A percentile compares a stretch with the other conserved stretches of the same genome.
Evolutionary conservation across 1,284 basidiomycete genomes (phyloP).

Genomic region (Meripilus lineatus): DNA sequence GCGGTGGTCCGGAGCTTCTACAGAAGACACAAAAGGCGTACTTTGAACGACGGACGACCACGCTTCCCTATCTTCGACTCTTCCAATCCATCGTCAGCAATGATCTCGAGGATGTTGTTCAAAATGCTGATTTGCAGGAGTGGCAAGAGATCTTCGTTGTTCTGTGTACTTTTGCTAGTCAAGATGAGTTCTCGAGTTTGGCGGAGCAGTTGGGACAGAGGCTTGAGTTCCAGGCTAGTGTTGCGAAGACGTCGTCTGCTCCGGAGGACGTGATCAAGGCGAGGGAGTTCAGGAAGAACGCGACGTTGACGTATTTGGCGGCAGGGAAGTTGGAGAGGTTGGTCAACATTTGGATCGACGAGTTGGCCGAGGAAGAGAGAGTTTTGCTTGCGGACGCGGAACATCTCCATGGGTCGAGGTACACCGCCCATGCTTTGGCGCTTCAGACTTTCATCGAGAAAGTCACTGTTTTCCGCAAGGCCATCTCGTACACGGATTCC

Average conservation of each 20-base stretch:
- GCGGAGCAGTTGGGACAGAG: constrained; percentile 91
- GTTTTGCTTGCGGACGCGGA: constrained; percentile 41
- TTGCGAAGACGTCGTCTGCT: constrained; percentile 48
- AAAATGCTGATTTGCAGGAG: constrained; percentile 91
- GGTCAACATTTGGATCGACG: constrained; percentile 90
- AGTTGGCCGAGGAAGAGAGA: constrained; percentile 85
- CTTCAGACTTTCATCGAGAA: constrained; percentile 97
- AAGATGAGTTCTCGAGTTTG: constrained; percentile 81
- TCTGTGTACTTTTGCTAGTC: constrained; percentile 88
- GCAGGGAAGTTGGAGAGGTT: constrained; percentile 87
- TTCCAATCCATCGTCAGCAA: constrained; percentile 95
- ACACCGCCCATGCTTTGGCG: constrained; percentile 85
- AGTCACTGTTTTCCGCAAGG: constrained; percentile 90
- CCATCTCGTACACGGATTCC: constrained; percentile 82
- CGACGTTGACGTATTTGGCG: constrained; percentile 89
- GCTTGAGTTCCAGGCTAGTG: constrained; percentile 78
- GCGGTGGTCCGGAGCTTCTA: constrained; percentile 88
- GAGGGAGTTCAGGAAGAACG: constrained; percentile 76
- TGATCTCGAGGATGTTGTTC: constrained; percentile 89
- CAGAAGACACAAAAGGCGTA: constrained; percentile 90
- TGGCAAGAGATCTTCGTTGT: constrained; percentile 99
- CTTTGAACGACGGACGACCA: constrained; percentile 78
- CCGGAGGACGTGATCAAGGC: constrained; percentile 39
- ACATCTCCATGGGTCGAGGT: constrained; percentile 50
- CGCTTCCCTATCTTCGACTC: constrained; percentile 86